Percentiles rank a stretch among this genome's conserved stretches.
Conservation (phyloP, 73 alveolate genomes). For the Tetrahymena thermophila region DNA sequence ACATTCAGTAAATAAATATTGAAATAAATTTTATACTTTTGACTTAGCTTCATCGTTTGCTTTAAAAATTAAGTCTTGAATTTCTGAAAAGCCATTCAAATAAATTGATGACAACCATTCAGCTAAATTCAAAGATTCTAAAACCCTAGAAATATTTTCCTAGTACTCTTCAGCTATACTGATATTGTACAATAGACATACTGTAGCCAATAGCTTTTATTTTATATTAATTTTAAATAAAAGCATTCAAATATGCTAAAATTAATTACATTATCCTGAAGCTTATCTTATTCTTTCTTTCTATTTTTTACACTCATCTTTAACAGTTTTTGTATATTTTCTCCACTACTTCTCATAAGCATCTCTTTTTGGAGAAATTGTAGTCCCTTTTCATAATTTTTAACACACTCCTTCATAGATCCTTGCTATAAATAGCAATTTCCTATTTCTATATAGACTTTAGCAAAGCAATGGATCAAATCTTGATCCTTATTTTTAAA, state of each 20-base stretch:
- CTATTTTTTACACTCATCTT: not conserved
- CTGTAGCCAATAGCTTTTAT: not conserved
- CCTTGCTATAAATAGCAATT: not conserved
- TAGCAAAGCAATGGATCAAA: not conserved
- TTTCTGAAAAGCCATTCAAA: not conserved
- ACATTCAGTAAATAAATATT: too few species aligned
- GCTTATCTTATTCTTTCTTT: not conserved
- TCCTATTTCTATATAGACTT: not conserved
- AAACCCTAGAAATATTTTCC: not conserved
- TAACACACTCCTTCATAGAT: not conserved
- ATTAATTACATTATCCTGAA: not conserved
- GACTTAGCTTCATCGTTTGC: not conserved
- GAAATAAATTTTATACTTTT: not conserved
- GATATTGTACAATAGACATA: not conserved
- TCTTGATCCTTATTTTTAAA: not conserved
- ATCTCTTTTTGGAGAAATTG: not conserved
- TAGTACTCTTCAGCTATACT: not conserved
- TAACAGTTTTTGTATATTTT: not conserved
- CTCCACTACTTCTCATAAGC: not conserved
- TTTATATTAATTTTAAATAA: not conserved
- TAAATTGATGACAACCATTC: not conserved
- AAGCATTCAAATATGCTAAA: not conserved
- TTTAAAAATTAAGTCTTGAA: not conserved
- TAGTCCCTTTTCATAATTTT: not conserved
- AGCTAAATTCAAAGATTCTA: not conserved